These are phyloP conservation scores for Hypoxylon subgilvum DNA, from an alignment of 495 filamentous ascomycete species.

Conservation along the genomic window DNA sequence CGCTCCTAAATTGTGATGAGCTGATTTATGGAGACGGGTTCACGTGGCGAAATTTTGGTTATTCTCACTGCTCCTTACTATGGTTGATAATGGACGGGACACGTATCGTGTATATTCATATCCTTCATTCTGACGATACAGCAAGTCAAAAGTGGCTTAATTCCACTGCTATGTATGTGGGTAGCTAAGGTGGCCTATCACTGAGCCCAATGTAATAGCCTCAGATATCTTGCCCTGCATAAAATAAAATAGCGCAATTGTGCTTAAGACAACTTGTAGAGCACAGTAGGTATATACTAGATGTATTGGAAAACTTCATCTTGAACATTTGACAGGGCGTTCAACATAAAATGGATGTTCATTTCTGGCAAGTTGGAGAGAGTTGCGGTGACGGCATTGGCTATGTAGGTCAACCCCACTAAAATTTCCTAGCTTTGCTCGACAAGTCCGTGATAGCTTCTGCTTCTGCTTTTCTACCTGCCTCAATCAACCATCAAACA, in stretches of 20 bases:
- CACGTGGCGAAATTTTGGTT: not conserved
- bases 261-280: too few species aligned
- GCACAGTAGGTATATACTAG: not conserved
- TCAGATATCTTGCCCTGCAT: too few species aligned
- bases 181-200: too few species aligned
- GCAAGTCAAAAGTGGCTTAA: not conserved
- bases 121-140: conserved; percentile 14
- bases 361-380: conserved; percentile 5
- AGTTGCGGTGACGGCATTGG: not conserved
- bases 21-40: not conserved
- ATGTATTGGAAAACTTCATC: too few species aligned
- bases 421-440: conserved; percentile 28
- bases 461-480: too few species aligned
- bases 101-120: conserved; percentile 13
- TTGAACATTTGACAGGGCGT: too few species aligned
- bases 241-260: too few species aligned
- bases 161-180: too few species aligned
- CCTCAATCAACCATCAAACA: not conserved
- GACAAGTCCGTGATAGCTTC: too few species aligned
- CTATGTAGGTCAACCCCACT: conserved; percentile 29
- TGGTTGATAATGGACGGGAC: conserved; percentile 3
- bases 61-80: conserved; percentile 7
- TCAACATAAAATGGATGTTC: not conserved
- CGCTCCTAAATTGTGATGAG: not conserved
- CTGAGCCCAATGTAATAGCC: too few species aligned